Base-by-base conservation (phyloP, 73 alveolate species). In the Stentor coeruleus region DNA sequence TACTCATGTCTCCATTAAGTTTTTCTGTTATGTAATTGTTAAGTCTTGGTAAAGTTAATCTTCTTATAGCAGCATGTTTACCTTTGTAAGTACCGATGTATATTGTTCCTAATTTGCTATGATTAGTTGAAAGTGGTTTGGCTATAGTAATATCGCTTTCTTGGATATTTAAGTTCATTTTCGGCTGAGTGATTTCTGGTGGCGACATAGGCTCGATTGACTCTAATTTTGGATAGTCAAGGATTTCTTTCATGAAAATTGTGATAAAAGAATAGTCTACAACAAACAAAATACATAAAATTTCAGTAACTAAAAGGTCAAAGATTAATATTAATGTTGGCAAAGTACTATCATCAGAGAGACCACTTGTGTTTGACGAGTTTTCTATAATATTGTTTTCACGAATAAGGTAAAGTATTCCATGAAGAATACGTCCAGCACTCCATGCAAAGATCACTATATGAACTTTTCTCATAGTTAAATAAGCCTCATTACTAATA, bases 341-440 rank as follows among this genome's bases (percentile, higher is more conserved):
- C n/a, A 66, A 37, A 20, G 37, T 26, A 31, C 33, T 31, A 1
- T 33, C 37, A 28, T 14, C n/a, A 1, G 36, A 37, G 37, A 11
- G 36, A 26, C 79, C 37, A 2, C 79, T 66, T 66, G 33, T 28
- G 33, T 66, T 31, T 1, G 79, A 66, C 26, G 49, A 28, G 6
- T 49, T 6, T 6, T 20, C 20, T 66, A 20, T 15, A 20, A 66
- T 14, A 33, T 66, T 31, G 1, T 31, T 33, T 31, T 31, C 37
- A 28, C 79, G n/a, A 33, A 66, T 20, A 20, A 66, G n/a, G 37
- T 66, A 66, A 66, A 66, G 79, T 28, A 66, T 66, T 66, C 79
- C 79, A 66, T 66, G 79, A 0, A 31, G n/a, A 66, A 66, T 66
- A 11, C 36, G n/a, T 40, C 79, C 79, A 33, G 39, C 36, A 66